A percentile compares a stretch with the other conserved stretches of the same genome.
phyloP scores from a whole-genome alignment of 176 grass and related monocot genomes.

The Ananas comosus region DNA sequence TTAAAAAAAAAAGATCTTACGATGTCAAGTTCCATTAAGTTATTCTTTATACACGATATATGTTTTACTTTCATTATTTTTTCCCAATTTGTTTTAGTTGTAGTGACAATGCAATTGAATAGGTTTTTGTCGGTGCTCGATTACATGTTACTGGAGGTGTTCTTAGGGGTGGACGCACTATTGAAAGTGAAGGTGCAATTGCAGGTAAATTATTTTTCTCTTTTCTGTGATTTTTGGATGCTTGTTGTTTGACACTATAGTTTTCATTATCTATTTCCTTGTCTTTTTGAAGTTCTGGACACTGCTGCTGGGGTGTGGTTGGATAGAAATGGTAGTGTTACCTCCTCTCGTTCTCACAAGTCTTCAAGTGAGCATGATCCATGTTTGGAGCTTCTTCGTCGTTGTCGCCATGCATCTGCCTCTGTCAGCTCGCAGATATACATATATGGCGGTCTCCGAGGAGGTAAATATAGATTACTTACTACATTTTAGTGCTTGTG shows the following conservation, averaged over 20 bases:
- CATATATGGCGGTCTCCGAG: conserved; percentile 80
- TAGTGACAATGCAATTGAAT: conserved; percentile 33
- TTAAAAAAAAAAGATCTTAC: too few species aligned
- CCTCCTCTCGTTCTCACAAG: conserved; percentile 52
- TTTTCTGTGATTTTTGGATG: background rate
- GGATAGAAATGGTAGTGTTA: conserved; percentile 96
- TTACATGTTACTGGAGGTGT: conserved; percentile 98
- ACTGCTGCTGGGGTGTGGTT: conserved; percentile 99
- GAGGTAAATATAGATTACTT: conserved; percentile 45
- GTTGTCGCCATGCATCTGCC: conserved; percentile 86
- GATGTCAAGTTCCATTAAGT: too few species aligned
- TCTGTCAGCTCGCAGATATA: conserved; percentile 86
- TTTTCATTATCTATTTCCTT: conserved; percentile 7
- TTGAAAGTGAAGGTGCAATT: conserved; percentile 81
- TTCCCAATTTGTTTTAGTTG: conserved; percentile 22
- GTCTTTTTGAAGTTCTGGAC: conserved; percentile 69
- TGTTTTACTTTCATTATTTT: conserved; percentile 2
- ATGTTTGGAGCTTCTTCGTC: conserved; percentile 79
- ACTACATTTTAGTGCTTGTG: background rate
- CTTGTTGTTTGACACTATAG: background rate
- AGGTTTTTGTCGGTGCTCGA: conserved; percentile 96
- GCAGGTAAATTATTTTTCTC: conserved; percentile 44
- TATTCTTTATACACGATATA: too few species aligned
- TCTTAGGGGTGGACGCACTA: conserved; percentile 90
- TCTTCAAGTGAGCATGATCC: conserved; percentile 68